Base-by-base conservation (phyloP, 106 monocot genomes). In the Dendrobium nobile region DNA sequence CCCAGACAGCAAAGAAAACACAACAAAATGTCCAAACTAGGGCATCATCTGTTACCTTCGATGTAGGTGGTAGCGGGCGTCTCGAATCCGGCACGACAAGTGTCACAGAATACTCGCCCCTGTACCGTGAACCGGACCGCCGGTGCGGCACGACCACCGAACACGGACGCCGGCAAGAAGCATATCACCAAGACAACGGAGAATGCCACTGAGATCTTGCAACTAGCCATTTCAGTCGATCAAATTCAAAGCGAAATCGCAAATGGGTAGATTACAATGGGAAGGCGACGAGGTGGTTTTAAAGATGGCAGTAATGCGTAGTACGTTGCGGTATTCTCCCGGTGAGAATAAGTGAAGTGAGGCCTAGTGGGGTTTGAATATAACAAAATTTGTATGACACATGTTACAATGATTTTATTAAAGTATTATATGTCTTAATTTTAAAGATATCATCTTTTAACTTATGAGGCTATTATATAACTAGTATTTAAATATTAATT, bases 21-120 rank as follows among this genome's bases (percentile, higher is more conserved):
- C 73, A 56, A 4, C 20, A 47, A 22, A 73, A 43, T 5, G 44
- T 20, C n/a, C 8, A 47, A 9, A 48, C 4, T 13, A 27, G 41
- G 5, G 58, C 10, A 70, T 44, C 9, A 10, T 4, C 7, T 19
- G 37, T 86, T 47, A 89, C 96, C 93, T 31, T 82, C 58, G 74
- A 93, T 75, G 90, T 90, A 89, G 81, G 96, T 94, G 84, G 91
- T 82, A 54, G 85, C 86, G 54, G 94, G 91, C 3, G 97, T 98
- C 88, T 98, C 97, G 65, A 91, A 98, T 3, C 97, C 94, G 41
- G 87, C 87, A 5, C 37, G 80, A 81, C 97, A 94, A 5, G 92
- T 91, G 76, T 98, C 97, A 81, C 97, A 97, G 88, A 90, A 97
- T 8, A 97, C 91, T 67, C 86, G 82, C 7, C 94, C 97, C 72